phyloP scores from a whole-genome alignment of 345 rosid species.

The Atalantia buxifolia region DNA sequence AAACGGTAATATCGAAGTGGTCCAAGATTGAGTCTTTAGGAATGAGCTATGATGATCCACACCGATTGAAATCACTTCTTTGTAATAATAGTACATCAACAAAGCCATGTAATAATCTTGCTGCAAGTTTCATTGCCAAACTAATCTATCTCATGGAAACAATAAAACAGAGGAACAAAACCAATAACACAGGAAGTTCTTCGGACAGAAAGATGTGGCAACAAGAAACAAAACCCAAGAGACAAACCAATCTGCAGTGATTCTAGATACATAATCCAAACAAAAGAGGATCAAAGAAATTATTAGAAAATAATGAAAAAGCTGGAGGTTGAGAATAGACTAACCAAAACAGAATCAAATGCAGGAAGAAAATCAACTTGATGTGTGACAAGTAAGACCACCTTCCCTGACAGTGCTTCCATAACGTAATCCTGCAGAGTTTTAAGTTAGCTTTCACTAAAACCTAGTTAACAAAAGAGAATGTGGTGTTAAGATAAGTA shows the following conservation, averaged over 20 bases:
- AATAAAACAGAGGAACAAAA: not conserved
- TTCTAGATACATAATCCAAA: not conserved
- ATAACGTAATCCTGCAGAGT: constrained; percentile 70
- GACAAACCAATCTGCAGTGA: not conserved
- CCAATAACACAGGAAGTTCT: too few relatives aligned
- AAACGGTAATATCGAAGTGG: too few relatives aligned
- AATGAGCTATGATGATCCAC: not conserved
- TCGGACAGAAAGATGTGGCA: not conserved
- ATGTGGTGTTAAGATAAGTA: not conserved
- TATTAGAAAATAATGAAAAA: not conserved
- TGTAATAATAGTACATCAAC: not conserved
- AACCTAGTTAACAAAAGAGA: not conserved
- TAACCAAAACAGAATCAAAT: constrained; percentile 82
- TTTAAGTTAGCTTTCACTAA: constrained; percentile 21
- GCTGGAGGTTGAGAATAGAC: constrained; percentile 10
- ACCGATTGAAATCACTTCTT: not conserved
- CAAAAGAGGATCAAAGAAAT: not conserved
- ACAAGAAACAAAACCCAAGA: not conserved
- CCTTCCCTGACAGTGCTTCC: constrained; percentile 71
- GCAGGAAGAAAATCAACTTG: constrained; percentile 98
- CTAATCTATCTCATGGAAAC: not conserved
- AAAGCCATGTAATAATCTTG: not conserved
- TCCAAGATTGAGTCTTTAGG: too few relatives aligned
- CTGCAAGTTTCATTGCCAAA: not conserved
- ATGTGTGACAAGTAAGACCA: constrained; percentile 84